Evolutionary conservation across 2,329 filamentous ascomycete genomes (phyloP), one percentile per base, ranked within the genome.

Genomic region (Ophiostoma tasmaniense): DNA sequence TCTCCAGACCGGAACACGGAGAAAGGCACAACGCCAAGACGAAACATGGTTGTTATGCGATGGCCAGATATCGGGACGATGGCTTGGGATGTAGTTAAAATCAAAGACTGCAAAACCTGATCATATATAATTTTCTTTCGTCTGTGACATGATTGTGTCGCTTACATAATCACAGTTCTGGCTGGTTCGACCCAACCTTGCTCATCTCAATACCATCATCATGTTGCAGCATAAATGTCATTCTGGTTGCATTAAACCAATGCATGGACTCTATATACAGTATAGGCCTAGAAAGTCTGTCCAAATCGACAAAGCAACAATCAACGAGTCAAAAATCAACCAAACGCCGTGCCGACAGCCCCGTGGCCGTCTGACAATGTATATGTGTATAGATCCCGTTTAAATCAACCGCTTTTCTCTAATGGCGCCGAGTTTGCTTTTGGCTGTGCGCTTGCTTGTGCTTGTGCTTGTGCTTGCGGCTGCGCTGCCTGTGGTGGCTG

Each of bases 1-100:
- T 72, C 71, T 35, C 64, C 71, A 39, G 66, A 67, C 52, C 70
- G 67, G 70, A 69, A 69, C 68, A 69, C 68, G 68, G 68, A 66
- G 45, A 69, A 39, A 66, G 65, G 17, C 30, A 65, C 30, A 64
- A 69, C 69, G 70, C 71, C 67, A 72, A 70, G 70, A 33, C 70
- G 66, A 69, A 70, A 69, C 67, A 64, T 25, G 50, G 22, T 10
- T 55, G 50, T 55, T 25, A 55, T 55, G 50, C 22, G n/a, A 55
- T n/a, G 42, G 6, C 4, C 20, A 45, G 2, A 45, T 1, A 20
- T 45, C 17, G 17, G 14, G 17, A 5, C 17, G 4, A 20, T 6
- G 17, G 42, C 42, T 8, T 45, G 42, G 17, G 3, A 7, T 45
- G 20, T 45, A 20, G 17, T 6, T n/a, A 45, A 45, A n/a, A n/a